Percentiles rank a stretch among this genome's conserved stretches.
phyloP scores from a whole-genome alignment of 768 basidiomycete genomes.

The Strobilomyces confusus region DNA sequence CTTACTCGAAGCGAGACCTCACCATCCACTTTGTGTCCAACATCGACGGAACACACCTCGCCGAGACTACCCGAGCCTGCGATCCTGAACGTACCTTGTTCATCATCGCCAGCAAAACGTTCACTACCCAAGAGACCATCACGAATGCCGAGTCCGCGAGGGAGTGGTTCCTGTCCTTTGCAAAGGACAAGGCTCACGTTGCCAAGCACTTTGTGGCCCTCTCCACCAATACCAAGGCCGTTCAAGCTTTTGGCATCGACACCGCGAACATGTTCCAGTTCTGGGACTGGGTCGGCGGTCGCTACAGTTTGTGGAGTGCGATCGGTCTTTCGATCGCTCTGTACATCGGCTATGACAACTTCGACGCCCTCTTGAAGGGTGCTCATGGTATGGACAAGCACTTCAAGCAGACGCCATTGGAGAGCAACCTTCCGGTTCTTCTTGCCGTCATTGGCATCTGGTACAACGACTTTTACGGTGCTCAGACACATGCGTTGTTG shows the following conservation, averaged over 20 bases:
- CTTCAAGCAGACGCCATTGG: conserved; percentile 83
- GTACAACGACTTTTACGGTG: conserved; percentile 99
- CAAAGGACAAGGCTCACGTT: conserved; percentile 86
- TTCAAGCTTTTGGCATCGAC: conserved; percentile 90
- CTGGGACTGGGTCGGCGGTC: conserved; percentile 99
- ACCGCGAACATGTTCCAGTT: conserved; percentile 97
- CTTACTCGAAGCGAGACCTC: conserved; percentile 87
- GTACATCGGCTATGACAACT: conserved; percentile 91
- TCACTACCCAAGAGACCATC: conserved; percentile 99
- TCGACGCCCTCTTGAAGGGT: conserved; percentile 82
- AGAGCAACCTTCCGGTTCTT: conserved; percentile 89
- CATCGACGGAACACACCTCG: conserved; percentile 97
- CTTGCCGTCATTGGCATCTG: conserved; percentile 89
- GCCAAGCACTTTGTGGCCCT: conserved; percentile 99
- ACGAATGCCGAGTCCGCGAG: conserved; percentile 95
- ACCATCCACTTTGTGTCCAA: conserved; percentile 90
- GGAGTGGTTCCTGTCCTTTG: conserved; percentile 86
- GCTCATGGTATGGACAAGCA: conserved; percentile 99
- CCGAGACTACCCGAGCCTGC: conserved; percentile 77
- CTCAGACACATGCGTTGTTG: conserved; percentile 92
- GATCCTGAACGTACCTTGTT: conserved; percentile 93
- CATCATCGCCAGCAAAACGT: conserved; percentile 98
- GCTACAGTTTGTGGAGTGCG: conserved; percentile 98
- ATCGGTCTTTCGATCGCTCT: conserved; percentile 95
- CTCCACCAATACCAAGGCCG: conserved; percentile 92